Conservation (phyloP, 306 rosid species). For the Albizia julibrissin region DNA sequence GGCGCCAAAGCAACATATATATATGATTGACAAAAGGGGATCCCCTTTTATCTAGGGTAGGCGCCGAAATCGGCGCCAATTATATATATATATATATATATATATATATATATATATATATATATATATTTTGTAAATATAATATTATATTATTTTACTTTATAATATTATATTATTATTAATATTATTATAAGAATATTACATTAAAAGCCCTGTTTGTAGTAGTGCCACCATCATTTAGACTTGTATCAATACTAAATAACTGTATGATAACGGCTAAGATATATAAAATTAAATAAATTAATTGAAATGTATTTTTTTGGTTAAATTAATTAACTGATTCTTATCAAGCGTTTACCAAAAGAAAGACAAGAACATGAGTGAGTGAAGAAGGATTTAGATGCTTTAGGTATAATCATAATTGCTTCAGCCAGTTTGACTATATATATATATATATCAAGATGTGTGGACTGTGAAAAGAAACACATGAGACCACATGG, state of each 20-base stretch:
- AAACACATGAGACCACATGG: constrained; percentile 91
- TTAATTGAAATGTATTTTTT: not conserved
- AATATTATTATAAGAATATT: no score
- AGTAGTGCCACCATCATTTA: not conserved
- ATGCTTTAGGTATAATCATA: constrained; percentile 33
- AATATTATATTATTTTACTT: no score
- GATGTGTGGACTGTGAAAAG: constrained; percentile 44
- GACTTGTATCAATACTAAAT: constrained; percentile 28
- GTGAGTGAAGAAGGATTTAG: constrained; percentile 37
- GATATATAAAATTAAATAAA: constrained; percentile 9
- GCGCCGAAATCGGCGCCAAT: no score
- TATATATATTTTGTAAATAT: no score
- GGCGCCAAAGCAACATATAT: no score
- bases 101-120: no score
- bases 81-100: no score
- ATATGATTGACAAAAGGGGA: no score
- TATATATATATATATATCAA: not conserved
- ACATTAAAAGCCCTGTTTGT: no score
- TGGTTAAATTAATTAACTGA: not conserved
- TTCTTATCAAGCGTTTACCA: constrained; percentile 39
- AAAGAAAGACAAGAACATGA: constrained; percentile 62
- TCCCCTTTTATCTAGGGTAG: no score
- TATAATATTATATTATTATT: no score
- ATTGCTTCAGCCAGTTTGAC: constrained; percentile 41
- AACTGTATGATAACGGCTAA: constrained; percentile 45